Base-by-base conservation (phyloP, 2,329 filamentous ascomycete species). In the Aphanoascus verrucosus region DNA sequence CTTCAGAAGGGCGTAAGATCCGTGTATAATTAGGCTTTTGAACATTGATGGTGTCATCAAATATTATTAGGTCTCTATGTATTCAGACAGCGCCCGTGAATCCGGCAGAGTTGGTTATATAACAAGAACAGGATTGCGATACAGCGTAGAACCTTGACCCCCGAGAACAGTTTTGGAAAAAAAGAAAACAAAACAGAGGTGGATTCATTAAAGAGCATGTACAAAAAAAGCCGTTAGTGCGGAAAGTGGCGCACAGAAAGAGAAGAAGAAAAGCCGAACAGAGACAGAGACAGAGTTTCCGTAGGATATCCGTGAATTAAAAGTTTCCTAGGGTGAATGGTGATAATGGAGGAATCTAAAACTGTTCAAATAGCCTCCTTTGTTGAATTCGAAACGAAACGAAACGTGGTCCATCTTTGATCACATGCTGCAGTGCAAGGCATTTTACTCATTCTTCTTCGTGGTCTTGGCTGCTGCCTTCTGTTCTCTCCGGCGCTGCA, bases 401-500 rank as follows among this genome's bases (percentile, higher is more conserved):
- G 17, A 37, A 37, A 43, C 15, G 7, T 37, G 11, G 40, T 34
- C 7, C n/a, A n/a, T 8, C 44, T 34, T n/a, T 8, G 11, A 32
- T 8, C 23, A 14, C 15, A 14, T 9, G 3, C 9, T 28, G 28
- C 15, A 1, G 28, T 44, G 2, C 31, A 28, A 28, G 23, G 23
- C 23, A 28, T 28, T 49, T 53, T 49, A 59, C 52, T 58, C 55
- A n/a, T 28, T 47, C 57, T 57, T 60, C 43, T 56, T 56, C 14
- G 48, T 17, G 46, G 35, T 17, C 20, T 54, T 46, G 23, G 7
- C 23, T 28, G 23, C 23, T 17, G 54, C 19, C 58, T 69, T 71
- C 52, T 67, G 65, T 71, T 93, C 88, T 56, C 89, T 81, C 66
- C 90, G 84, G 67, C 78, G 80, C 82, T 89, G 90, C 63, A 85